A percentile compares a stretch with the other conserved stretches of the same genome.
These are phyloP conservation scores for Cordyceps fumosorosea DNA, from an alignment of 2,329 filamentous ascomycete genomes.

Conservation along the genomic window DNA sequence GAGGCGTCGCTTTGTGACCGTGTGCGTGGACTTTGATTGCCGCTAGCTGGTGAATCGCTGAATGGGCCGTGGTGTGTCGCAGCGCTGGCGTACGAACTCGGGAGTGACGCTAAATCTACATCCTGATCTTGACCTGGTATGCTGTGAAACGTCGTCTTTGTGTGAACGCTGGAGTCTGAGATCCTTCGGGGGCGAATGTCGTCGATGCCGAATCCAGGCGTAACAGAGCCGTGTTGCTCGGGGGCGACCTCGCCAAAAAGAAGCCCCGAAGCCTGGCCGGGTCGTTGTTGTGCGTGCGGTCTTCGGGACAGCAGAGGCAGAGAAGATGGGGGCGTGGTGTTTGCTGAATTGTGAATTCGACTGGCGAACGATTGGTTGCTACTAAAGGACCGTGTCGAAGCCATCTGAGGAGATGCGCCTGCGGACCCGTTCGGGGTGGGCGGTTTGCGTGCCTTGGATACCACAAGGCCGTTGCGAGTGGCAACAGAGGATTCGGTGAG, in stretches of 20 bases:
- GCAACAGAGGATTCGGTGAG: constrained; percentile 4
- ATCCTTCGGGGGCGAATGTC: constrained; percentile 50
- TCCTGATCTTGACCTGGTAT: constrained; percentile 48
- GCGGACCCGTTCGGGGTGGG: constrained; percentile 25
- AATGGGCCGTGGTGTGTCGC: constrained; percentile 19
- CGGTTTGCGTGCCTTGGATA: constrained; percentile 20
- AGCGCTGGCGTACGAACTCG: constrained; percentile 53
- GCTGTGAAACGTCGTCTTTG: constrained; percentile 40
- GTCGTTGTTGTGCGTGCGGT: constrained; percentile 28
- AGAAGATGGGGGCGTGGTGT: not conserved
- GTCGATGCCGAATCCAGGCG: constrained; percentile 56
- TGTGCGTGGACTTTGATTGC: constrained; percentile 29
- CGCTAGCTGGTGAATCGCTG: constrained; percentile 17
- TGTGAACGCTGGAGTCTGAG: constrained; percentile 63
- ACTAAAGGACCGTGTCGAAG: constrained; percentile 19
- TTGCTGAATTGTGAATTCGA: constrained; percentile 45
- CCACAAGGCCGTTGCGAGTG: not conserved
- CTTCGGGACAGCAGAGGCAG: constrained; percentile 22
- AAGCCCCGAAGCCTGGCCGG: constrained; percentile 40
- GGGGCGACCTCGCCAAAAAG: constrained; percentile 70
- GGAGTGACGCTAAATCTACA: constrained; percentile 56
- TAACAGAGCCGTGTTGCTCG: constrained; percentile 45
- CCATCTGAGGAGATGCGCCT: not conserved
- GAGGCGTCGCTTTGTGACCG: constrained; percentile 58
- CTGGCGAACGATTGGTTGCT: constrained; percentile 55